Percentiles rank a stretch among this genome's conserved stretches.
Evolutionary conservation across 768 basidiomycete genomes (phyloP).

Genomic region (Lactarius quietus): DNA sequence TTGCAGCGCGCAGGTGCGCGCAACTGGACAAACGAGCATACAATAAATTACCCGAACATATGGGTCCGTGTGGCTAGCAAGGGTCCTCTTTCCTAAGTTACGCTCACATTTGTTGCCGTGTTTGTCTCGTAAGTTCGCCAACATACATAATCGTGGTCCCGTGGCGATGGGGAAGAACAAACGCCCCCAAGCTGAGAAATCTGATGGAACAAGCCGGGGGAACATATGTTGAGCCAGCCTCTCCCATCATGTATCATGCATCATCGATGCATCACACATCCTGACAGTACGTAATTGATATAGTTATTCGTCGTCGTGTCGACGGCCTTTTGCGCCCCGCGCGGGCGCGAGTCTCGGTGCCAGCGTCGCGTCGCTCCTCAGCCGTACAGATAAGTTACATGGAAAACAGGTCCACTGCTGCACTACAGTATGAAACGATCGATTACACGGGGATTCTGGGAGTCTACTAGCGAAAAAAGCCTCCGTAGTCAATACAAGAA

Average conservation of each 20-base stretch:
- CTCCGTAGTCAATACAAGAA: constrained; percentile 1
- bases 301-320: neutral
- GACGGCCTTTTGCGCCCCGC: too few relatives aligned
- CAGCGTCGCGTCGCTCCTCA: neutral
- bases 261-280: too few relatives aligned
- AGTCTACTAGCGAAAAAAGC: neutral
- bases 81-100: too few relatives aligned
- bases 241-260: too few relatives aligned
- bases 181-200: neutral
- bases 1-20: neutral
- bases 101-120: neutral
- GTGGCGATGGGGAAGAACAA: neutral
- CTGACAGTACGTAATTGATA: neutral
- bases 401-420: neutral
- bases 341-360: neutral
- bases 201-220: neutral
- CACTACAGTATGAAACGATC: neutral
- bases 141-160: neutral
- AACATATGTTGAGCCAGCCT: too few relatives aligned
- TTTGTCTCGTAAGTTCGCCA: neutral
- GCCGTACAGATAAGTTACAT: neutral
- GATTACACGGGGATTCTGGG: neutral
- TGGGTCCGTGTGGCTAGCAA: too few relatives aligned
- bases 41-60: neutral
- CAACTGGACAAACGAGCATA: neutral